These are phyloP conservation scores for Adansonia grandidieri DNA, from an alignment of 441 rosid species.

Conservation along the genomic window DNA sequence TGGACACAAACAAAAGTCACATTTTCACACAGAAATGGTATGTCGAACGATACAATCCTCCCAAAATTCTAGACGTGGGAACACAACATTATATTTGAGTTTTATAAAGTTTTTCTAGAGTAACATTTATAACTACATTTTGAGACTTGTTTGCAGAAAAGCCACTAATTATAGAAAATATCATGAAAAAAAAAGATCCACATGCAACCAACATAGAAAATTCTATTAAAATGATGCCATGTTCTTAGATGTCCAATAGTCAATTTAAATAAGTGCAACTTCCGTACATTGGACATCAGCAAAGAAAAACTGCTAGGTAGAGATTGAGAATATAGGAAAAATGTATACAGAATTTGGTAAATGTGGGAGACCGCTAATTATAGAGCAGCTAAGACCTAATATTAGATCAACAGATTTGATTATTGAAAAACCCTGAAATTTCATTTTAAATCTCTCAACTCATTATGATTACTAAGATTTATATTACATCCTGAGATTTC, in stretches of 20 bases:
- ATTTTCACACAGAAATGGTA: background rate
- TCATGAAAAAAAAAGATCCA: background rate
- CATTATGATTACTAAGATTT: background rate
- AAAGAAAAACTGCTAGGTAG: background rate
- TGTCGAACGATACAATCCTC: background rate
- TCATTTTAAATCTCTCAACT: background rate
- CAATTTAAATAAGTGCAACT: background rate
- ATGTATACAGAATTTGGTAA: background rate
- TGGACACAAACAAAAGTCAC: background rate
- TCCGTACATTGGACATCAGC: background rate
- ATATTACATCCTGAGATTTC: background rate
- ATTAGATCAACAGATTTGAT: background rate
- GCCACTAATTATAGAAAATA: background rate
- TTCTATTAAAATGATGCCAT: background rate
- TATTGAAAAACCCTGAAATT: background rate
- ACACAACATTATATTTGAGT: background rate
- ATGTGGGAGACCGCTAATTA: background rate
- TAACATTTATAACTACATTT: background rate
- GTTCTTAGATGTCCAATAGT: background rate
- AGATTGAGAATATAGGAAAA: background rate
- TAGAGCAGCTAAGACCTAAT: background rate
- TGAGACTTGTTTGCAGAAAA: background rate
- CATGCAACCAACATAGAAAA: background rate
- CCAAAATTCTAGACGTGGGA: background rate
- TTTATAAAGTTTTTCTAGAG: background rate